These are phyloP conservation scores for Cystobasidium pallidum DNA, from an alignment of 1,284 basidiomycete species.

Conservation along the genomic window DNA sequence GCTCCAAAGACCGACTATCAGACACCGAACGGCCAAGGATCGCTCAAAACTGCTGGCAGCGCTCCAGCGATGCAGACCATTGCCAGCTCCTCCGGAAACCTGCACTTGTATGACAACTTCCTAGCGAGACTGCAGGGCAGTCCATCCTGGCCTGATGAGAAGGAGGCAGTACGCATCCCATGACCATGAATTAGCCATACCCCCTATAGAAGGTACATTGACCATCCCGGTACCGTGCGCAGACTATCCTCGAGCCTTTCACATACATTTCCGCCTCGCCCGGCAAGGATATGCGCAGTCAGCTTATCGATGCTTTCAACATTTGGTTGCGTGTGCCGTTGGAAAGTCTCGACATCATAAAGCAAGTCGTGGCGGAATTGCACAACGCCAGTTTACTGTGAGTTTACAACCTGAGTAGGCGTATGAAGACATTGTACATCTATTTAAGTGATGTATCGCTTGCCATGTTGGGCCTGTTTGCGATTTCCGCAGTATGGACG, in stretches of 20 bases:
- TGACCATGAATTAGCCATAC: no score
- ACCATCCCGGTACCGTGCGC: not conserved
- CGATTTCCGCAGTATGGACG: slow-evolving; percentile 72
- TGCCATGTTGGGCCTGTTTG: not conserved
- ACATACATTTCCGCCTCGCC: slow-evolving; percentile 81
- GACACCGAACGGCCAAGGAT: not conserved
- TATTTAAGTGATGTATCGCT: not conserved
- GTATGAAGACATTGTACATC: not conserved
- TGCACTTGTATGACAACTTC: slow-evolving; percentile 53
- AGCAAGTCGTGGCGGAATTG: slow-evolving; percentile 84
- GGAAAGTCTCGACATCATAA: slow-evolving; percentile 72
- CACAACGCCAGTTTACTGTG: slow-evolving; percentile 92
- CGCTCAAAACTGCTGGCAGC: slow-evolving; percentile 7
- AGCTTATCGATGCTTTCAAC: slow-evolving; percentile 94
- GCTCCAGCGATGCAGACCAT: slow-evolving; percentile 8
- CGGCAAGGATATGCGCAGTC: slow-evolving; percentile 89
- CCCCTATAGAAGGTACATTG: no score
- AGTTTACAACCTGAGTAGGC: slow-evolving; percentile 53
- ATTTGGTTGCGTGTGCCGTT: slow-evolving; percentile 81
- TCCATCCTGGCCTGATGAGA: slow-evolving; percentile 56
- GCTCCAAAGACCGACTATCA: not conserved
- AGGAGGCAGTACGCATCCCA: slow-evolving; percentile 56
- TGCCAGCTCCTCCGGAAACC: slow-evolving; percentile 21
- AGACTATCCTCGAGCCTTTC: slow-evolving; percentile 86
- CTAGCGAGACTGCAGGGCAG: slow-evolving; percentile 51